A percentile compares a stretch with the other conserved stretches of the same genome.
Evolutionary conservation across 495 filamentous ascomycete species (phyloP).

Genomic region (Xylaria longipes): DNA sequence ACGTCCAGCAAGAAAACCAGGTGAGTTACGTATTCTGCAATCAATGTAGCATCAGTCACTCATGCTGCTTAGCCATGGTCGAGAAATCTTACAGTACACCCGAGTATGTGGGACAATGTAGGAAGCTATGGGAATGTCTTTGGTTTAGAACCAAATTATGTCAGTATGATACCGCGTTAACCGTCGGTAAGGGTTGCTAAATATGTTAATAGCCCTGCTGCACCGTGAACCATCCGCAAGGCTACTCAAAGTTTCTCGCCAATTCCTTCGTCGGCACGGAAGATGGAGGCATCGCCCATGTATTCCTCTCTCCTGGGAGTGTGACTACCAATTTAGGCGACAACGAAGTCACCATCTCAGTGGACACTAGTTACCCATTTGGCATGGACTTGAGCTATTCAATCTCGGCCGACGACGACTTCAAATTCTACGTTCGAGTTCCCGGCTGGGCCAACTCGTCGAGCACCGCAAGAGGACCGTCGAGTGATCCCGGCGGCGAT

Average conservation of each 20-base stretch:
- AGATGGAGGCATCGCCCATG: constrained; percentile 50
- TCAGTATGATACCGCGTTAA: constrained; percentile 26
- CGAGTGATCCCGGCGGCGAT: background rate
- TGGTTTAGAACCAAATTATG: constrained; percentile 49
- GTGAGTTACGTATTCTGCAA: constrained; percentile 26
- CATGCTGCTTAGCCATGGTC: constrained; percentile 42
- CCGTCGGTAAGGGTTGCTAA: constrained; percentile 22
- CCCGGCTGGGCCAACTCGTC: constrained; percentile 53
- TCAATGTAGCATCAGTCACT: background rate
- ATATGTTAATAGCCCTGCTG: constrained; percentile 56
- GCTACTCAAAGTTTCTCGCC: constrained; percentile 62
- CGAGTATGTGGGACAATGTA: constrained; percentile 59
- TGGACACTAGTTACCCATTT: constrained; percentile 61
- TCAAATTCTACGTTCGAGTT: constrained; percentile 60
- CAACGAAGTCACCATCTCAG: constrained; percentile 36
- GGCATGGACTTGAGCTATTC: constrained; percentile 54
- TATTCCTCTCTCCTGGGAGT: constrained; percentile 48
- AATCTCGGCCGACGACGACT: constrained; percentile 47
- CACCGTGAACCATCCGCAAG: constrained; percentile 68
- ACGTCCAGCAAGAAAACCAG: constrained; percentile 65
- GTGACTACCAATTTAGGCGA: constrained; percentile 39
- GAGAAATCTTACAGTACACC: constrained; percentile 46
- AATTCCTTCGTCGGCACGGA: constrained; percentile 41
- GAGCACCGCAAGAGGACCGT: constrained; percentile 31
- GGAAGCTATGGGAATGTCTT: constrained; percentile 51